These are phyloP conservation scores for Acacia crassicarpa DNA, from an alignment of 306 rosid genomes.

Conservation along the genomic window DNA sequence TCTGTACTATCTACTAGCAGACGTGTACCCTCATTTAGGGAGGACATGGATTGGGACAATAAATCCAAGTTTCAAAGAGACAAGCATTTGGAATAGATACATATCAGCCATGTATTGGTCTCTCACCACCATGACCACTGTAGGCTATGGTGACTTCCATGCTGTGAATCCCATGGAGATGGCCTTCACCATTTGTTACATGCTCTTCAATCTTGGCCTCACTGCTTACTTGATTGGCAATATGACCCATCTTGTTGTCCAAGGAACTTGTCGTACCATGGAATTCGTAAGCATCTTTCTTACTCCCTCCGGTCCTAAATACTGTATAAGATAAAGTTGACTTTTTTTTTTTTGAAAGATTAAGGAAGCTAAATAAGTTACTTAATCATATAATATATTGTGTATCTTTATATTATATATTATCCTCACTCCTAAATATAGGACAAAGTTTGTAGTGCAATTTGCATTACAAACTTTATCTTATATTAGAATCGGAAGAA, in stretches of 20 bases:
- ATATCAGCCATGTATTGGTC: slow-evolving; percentile 90
- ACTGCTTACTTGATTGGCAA: slow-evolving; percentile 97
- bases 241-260: slow-evolving; percentile 95
- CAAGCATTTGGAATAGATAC: slow-evolving; percentile 67
- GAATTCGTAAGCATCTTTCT: slow-evolving; percentile 67
- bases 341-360: too few species aligned
- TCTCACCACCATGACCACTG: slow-evolving; percentile 91
- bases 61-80: slow-evolving; percentile 67
- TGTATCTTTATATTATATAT: too few species aligned
- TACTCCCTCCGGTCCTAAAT: too few species aligned
- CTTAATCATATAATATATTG: too few species aligned
- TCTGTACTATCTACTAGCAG: slow-evolving; percentile 82
- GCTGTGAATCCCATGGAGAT: slow-evolving; percentile 79
- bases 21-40: slow-evolving; percentile 61
- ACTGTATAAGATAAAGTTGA: too few species aligned
- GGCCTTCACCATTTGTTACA: slow-evolving; percentile 83
- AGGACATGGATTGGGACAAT: slow-evolving; percentile 86
- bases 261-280: slow-evolving; percentile 97
- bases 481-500: too few species aligned
- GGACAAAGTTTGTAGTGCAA: too few species aligned
- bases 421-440: too few species aligned
- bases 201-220: slow-evolving; percentile 93
- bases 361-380: too few species aligned
- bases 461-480: too few species aligned
- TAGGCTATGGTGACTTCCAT: slow-evolving; percentile 94